Conservation (phyloP, 2,329 filamentous ascomycete genomes). For the Incumbomyces delicatus region DNA sequence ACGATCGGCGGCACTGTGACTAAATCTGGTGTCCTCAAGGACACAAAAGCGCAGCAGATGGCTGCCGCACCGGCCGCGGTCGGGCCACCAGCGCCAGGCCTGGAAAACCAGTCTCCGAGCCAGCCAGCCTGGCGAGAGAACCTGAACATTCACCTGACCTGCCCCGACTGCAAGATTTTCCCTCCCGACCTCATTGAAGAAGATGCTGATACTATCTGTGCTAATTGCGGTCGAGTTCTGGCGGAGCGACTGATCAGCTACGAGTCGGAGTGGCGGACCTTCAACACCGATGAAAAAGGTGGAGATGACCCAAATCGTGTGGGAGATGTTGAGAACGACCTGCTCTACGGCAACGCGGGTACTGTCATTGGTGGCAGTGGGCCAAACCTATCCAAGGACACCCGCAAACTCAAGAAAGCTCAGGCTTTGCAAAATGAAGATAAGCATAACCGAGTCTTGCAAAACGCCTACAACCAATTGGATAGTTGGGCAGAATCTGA, state of each 20-base stretch:
- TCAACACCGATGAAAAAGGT: constrained; percentile 94
- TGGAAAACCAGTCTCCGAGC: constrained; percentile 31
- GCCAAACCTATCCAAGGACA: constrained; percentile 46
- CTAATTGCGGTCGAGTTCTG: constrained; percentile 81
- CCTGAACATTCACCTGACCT: constrained; percentile 74
- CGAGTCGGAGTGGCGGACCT: constrained; percentile 96
- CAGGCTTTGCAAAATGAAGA: constrained; percentile 74
- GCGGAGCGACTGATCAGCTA: constrained; percentile 88
- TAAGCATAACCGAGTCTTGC: constrained; percentile 70
- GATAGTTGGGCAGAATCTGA: constrained; percentile 77
- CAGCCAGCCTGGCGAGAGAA: constrained; percentile 61
- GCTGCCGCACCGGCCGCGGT: constrained; percentile 18
- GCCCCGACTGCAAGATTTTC: constrained; percentile 79
- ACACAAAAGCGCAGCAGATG: constrained; percentile 25
- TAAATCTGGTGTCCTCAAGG: constrained; percentile 17
- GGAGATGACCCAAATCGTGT: constrained; percentile 91
- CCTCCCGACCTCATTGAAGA: constrained; percentile 93
- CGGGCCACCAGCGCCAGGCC: constrained; percentile 34
- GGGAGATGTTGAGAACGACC: constrained; percentile 81
- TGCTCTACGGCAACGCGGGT: constrained; percentile 53
- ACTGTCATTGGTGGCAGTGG: constrained; percentile 47
- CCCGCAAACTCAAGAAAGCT: constrained; percentile 64
- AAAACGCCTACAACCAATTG: constrained; percentile 81
- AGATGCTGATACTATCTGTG: constrained; percentile 86
- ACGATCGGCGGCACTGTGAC: constrained; percentile 21